Base-by-base conservation (phyloP, 495 filamentous ascomycete genomes). In the Lasiosphaeria hispida region DNA sequence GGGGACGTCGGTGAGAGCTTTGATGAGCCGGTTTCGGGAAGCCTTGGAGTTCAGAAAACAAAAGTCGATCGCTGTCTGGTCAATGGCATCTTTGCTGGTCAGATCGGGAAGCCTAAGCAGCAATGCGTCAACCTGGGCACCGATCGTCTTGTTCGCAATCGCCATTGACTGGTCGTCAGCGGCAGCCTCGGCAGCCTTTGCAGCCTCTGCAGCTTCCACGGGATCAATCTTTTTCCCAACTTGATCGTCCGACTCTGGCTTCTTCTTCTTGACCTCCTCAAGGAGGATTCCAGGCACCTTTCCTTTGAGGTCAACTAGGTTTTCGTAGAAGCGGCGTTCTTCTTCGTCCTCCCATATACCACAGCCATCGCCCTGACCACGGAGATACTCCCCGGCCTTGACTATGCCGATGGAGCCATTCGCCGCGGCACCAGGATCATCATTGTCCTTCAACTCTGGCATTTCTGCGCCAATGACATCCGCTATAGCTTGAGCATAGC, bases 261-360 rank as follows among this genome's bases (percentile, higher is more conserved):
- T 98, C 77, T 97, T 98, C 75, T 96, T 96, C 74, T 96, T 97
- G 48, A 84, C 85, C 67, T 97, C 93, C 63, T 97, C 95, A 7
- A 97, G 82, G 9, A 99, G 75, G 51, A 97, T 92, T 10, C 86
- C 89, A 8, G 94, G 94, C 17, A 99, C 94, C 62, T 95, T 93
- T 61, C 93, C 92, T 66, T 96, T 96, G 10, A 99, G 80, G 69
- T 99, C 94, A 14, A 94, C 86, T 5, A 97, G 76, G 65, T 96
- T 96, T 72, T 99, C 94, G 69, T 99, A 97, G 70, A 97, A 99
- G 36, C 94, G 88, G 53, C 95, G 82, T 70, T 99, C 92, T 42
- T 99, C 94, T 65, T 97, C 94, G 63, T 99, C 94, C 75, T 97
- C 95, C 94, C 94, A 99, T 63, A 97, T 97, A 1, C 94, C 94